Base-by-base conservation (phyloP, 169 alveolate species). In the Cytauxzoon felis region DNA sequence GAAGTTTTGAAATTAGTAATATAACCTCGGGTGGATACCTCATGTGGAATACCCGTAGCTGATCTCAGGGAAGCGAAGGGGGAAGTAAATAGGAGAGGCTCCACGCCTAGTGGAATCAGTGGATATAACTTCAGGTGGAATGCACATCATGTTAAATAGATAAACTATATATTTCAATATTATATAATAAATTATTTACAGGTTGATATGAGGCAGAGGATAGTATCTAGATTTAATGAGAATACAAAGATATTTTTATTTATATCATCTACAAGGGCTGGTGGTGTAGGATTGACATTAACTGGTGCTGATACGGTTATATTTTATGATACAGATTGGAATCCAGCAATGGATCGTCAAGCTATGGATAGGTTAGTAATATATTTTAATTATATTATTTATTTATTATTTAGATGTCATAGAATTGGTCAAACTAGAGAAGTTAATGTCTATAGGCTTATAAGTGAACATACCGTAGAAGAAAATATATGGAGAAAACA, bases 261-360 rank as follows among this genome's bases (percentile, higher is more conserved):
- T 75, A 97, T 97, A 8, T 93, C 99, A 1, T 95, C 99, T 7
- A 97, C 99, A 11, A 89, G 99, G 40, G 91, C 98, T 34, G 99
- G 99, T 13, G 99, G 99, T 29, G 95, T 97, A 23, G 99, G 99
- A 1, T 76, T 97, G 11, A 97, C 97, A 73, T 82, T 97, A 42
- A 97, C 98, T 1, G 98, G 98, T 9, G 99, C 99, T 1, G 98
- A 97, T 81, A 92, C 97, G 1, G 99, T 97, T 9, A 95, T 97
- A 53, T 96, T 97, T 81, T 97, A 96, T 84, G 99, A 97, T 67
- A 95, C 99, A 0, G 99, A 95, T 81, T 97, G 99, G 99, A 97
- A 97, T 75, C 99, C 99, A 5, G 98, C 99, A 5, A 96, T 97
- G 97, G 99, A 97, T 81, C 90, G 96, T 60, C 97, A 97, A 76